Conservation (phyloP, 2,329 filamentous ascomycete species). For the Akanthomyces muscarius region DNA sequence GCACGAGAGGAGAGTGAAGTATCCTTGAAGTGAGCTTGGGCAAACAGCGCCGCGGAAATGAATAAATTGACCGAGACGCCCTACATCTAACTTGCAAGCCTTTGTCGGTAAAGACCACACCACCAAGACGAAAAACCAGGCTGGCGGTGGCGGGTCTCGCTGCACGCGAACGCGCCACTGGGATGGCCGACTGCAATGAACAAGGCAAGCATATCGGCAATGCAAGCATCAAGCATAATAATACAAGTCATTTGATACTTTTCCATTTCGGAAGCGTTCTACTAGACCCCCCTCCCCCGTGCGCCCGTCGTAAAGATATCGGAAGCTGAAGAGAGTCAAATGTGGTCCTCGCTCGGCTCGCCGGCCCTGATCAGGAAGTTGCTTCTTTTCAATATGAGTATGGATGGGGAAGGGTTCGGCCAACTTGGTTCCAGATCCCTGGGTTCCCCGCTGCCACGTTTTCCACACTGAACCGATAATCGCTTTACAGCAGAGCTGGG, state of each 20-base stretch:
- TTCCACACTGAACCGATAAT: neutral
- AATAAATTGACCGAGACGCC: too few species aligned
- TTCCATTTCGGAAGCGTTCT: neutral
- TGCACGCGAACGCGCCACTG: neutral
- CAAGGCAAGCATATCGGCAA: neutral
- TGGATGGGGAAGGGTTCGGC: neutral
- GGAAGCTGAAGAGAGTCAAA: neutral
- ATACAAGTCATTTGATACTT: slow-evolving; percentile 2
- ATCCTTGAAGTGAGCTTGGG: neutral
- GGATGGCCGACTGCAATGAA: neutral
- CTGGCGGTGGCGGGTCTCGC: slow-evolving; percentile 4
- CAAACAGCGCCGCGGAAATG: neutral
- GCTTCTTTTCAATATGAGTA: neutral
- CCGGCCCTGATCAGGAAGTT: neutral
- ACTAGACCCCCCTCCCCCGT: too few species aligned
- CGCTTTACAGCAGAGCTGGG: too few species aligned
- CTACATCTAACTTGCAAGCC: neutral
- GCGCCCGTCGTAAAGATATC: neutral
- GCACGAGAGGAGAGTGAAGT: neutral
- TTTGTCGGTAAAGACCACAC: slow-evolving; percentile 1
- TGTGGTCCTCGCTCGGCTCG: neutral
- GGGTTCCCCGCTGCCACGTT: neutral
- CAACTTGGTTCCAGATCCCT: neutral
- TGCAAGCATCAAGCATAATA: neutral
- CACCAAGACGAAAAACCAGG: neutral